Conservation (phyloP, 148 eudicot genomes). For the Heliosperma pusillum region DNA sequence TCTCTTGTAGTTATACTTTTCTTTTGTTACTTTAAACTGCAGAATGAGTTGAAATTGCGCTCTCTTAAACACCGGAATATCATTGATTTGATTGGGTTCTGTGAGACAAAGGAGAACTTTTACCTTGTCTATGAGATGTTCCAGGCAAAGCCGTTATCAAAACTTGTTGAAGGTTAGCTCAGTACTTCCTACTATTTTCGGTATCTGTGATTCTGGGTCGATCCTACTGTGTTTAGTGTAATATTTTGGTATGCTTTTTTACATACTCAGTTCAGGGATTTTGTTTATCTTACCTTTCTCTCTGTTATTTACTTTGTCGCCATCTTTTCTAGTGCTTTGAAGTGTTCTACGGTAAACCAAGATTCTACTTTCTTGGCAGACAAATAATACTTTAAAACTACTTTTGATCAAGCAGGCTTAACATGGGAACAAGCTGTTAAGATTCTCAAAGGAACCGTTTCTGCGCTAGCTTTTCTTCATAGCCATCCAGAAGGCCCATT, state of each 20-base stretch:
- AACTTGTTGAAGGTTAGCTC: slow-evolving; percentile 28
- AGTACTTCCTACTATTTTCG: not conserved
- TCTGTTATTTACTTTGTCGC: not conserved
- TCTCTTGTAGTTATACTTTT: not conserved
- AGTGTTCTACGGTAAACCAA: not conserved
- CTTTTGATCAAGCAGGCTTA: slow-evolving; percentile 22
- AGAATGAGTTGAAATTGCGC: slow-evolving; percentile 34
- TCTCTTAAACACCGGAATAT: slow-evolving; percentile 24
- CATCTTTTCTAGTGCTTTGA: not conserved
- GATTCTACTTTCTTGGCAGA: not conserved
- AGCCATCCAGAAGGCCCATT: slow-evolving; percentile 31
- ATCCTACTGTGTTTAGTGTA: not conserved
- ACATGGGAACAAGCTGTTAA: slow-evolving; percentile 36
- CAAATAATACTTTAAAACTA: not conserved
- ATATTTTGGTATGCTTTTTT: not conserved
- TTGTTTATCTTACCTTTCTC: not conserved
- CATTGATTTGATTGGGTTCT: slow-evolving; percentile 29
- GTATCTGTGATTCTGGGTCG: not conserved
- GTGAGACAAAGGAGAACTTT: slow-evolving; percentile 31
- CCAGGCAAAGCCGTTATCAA: slow-evolving; percentile 30
- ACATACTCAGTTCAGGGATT: not conserved
- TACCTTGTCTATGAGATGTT: slow-evolving; percentile 37
- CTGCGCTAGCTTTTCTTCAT: slow-evolving; percentile 31
- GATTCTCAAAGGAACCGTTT: slow-evolving; percentile 33
- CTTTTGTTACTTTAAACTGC: slow-evolving; percentile 12